Conservation (phyloP, 441 rosid species). For the Jatropha podagrica region DNA sequence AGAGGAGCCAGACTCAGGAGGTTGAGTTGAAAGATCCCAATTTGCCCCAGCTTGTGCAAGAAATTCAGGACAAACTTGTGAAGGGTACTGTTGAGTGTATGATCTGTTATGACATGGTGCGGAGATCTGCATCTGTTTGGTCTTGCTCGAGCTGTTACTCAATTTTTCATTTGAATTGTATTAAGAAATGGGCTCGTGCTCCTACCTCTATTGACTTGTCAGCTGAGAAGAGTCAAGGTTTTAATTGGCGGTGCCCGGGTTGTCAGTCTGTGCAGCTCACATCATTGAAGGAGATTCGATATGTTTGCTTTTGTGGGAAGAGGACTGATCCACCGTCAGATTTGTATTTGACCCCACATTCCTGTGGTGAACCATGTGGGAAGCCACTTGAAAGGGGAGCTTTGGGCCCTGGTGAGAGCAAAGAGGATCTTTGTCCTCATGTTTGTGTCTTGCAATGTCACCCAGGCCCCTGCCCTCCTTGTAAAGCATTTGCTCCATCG, state of each 20-base stretch:
- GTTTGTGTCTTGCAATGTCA: slow-evolving; percentile 96
- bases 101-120: slow-evolving; percentile 97
- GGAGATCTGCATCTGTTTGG: slow-evolving; percentile 84
- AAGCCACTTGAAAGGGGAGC: slow-evolving; percentile 77
- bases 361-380: slow-evolving; percentile 99
- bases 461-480: slow-evolving; percentile 99
- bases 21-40: slow-evolving; percentile 43
- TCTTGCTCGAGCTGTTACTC: slow-evolving; percentile 96
- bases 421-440: slow-evolving; percentile 86
- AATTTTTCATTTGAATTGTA: slow-evolving; percentile 89
- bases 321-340: slow-evolving; percentile 89
- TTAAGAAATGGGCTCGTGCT: slow-evolving; percentile 96
- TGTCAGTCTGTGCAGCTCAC: slow-evolving; percentile 88
- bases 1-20: slow-evolving; percentile 32
- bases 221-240: slow-evolving; percentile 85
- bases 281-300: slow-evolving; percentile 73
- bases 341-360: slow-evolving; percentile 95
- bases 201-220: slow-evolving; percentile 81
- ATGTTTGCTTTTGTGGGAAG: slow-evolving; percentile 88
- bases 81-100: slow-evolving; percentile 86
- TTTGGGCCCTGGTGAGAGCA: slow-evolving; percentile 32
- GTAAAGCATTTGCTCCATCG: slow-evolving; percentile 95
- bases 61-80: slow-evolving; percentile 82
- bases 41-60: slow-evolving; percentile 94
- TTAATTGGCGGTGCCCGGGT: slow-evolving; percentile 99